Evolutionary conservation across 768 basidiomycete genomes (phyloP), one percentile per base, ranked within the genome.

Genomic region (Thelephora aurantiotincta): DNA sequence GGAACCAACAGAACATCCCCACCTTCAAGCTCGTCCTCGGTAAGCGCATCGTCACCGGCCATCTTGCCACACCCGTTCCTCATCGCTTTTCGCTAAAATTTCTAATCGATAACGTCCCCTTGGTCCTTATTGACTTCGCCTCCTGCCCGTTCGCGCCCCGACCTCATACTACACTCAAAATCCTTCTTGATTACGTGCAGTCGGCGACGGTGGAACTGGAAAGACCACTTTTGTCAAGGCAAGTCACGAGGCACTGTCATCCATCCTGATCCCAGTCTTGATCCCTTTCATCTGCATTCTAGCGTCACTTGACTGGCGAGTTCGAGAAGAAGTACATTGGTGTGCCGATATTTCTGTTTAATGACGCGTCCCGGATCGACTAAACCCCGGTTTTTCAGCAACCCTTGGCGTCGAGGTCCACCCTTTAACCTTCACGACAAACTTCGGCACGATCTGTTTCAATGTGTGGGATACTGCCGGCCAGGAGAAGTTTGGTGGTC

Each of bases 311-410:
- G 78, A 96, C 92, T 55, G 94, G 94, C 64, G 94, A 98, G 78
- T 98, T 99, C 65, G 94, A 99, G 73, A 99, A 99, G 79, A 99
- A 99, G 68, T 97, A 96, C 69, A 94, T 94, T 52, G 93, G 90
- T 93, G 66, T 50, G 84, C 59, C 34, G 49, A 53, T 51, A 53
- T 47, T 50, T 44, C 48, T 49, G 34, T 46, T 22, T 38, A 34
- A 41, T 22, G 14, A 18, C 16, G 38, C 16, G 42, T 36, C 41
- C 9, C 23, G n/a, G 33, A 43, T 41, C 52, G 59, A 49, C 18
- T 41, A 9, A 41, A 41, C 44, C 41, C 38, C 45, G 53, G 41
- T 49, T 50, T 22, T 48, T 34, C 66, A 98, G 96, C 96, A 61
- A 99, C 96, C 49, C 87, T 99, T 51, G 96, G 96, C 76, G 96